phyloP scores from a whole-genome alignment of 2,329 filamentous ascomycete species.

The Aureobasidium namibiae region DNA sequence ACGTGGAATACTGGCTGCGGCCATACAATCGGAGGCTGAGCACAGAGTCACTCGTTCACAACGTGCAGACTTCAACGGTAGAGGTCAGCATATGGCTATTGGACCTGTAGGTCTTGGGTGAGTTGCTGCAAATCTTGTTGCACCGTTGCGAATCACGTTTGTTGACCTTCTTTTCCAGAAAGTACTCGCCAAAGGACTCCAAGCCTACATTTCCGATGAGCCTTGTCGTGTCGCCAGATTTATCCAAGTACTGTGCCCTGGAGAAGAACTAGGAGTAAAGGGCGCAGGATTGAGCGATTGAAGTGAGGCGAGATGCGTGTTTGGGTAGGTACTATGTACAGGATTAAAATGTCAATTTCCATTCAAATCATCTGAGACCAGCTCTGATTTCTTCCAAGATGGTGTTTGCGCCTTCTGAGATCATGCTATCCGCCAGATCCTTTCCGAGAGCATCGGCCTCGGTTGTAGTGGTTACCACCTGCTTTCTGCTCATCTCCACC shows the following conservation, averaged over 20 bases:
- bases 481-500: conserved; percentile 54
- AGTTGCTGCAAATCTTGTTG: not conserved
- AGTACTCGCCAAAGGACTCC: too few relatives aligned
- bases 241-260: not conserved
- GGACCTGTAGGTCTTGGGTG: conserved; percentile 18
- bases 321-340: not conserved
- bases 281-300: not conserved
- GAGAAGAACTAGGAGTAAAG: not conserved
- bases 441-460: conserved; percentile 67
- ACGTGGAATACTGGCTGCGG: conserved; percentile 19
- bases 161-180: not conserved
- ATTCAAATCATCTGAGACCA: not conserved
- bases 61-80: conserved; percentile 19
- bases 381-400: conserved; percentile 56
- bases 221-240: not conserved
- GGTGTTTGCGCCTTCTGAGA: conserved; percentile 64
- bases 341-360: not conserved
- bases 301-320: not conserved
- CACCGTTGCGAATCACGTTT: not conserved
- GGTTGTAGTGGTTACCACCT: conserved; percentile 47
- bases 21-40: conserved; percentile 22
- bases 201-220: not conserved
- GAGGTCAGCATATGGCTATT: conserved; percentile 25
- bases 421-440: conserved; percentile 60
- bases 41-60: conserved; percentile 27